Evolutionary conservation across 2,329 filamentous ascomycete genomes (phyloP).

Genomic region (Curvularia eragrostidis): DNA sequence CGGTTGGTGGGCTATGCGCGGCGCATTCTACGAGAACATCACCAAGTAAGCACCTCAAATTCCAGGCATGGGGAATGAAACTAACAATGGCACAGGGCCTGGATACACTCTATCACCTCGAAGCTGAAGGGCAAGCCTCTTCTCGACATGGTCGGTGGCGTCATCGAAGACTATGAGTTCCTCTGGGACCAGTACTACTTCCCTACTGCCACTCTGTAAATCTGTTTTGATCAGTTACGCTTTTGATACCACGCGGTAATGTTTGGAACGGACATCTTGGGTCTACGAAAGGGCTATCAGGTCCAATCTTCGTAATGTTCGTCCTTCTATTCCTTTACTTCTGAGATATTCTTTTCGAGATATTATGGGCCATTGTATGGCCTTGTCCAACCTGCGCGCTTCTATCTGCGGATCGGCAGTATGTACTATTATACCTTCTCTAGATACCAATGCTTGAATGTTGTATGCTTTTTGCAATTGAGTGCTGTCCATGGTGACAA

Average conservation of each 20-base stretch:
- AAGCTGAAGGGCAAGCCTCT: conserved; percentile 76
- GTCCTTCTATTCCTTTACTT: not conserved
- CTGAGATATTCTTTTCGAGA: not conserved
- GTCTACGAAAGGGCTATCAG: not conserved
- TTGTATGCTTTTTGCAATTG: not conserved
- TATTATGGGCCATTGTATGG: conserved; percentile 6
- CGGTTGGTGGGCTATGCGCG: conserved; percentile 95
- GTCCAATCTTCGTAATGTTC: not conserved
- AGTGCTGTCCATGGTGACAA: not conserved
- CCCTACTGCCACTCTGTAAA: conserved; percentile 65
- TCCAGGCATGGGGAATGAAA: not conserved
- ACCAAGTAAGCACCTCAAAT: conserved; percentile 62
- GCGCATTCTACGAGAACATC: conserved; percentile 94
- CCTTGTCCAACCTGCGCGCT: not conserved
- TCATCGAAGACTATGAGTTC: conserved; percentile 96
- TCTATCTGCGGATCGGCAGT: conserved; percentile 2
- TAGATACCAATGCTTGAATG: conserved; percentile 29
- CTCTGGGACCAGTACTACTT: conserved; percentile 99
- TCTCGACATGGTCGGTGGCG: conserved; percentile 79
- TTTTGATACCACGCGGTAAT: not conserved
- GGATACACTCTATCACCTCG: conserved; percentile 72
- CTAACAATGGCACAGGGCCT: conserved; percentile 53
- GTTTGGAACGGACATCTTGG: not conserved
- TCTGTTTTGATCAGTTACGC: not conserved
- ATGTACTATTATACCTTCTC: conserved; percentile 23